These are phyloP conservation scores for Pseudonitzschia multiseries DNA, from an alignment of 108 stramenopile species.

Conservation along the genomic window DNA sequence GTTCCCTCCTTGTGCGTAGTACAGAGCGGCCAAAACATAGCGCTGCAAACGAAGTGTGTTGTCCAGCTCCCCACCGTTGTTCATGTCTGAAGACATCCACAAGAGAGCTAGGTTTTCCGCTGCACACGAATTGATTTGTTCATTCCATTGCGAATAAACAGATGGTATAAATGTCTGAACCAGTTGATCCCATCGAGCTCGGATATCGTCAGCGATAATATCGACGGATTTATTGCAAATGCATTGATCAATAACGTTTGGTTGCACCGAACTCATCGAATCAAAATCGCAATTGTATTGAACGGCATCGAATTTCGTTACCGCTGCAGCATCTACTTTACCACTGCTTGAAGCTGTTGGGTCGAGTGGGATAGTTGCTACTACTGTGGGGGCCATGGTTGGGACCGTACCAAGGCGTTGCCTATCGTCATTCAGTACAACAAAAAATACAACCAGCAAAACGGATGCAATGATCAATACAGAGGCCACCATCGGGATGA, in stretches of 20 bases:
- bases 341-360: slow-evolving; percentile 24
- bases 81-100: slow-evolving; percentile 36
- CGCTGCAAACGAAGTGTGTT: slow-evolving; percentile 14
- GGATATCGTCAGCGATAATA: slow-evolving; percentile 29
- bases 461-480: slow-evolving; percentile 11
- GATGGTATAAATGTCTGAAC: slow-evolving; percentile 21
- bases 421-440: slow-evolving; percentile 25
- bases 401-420: not conserved
- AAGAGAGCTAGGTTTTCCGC: slow-evolving; percentile 31
- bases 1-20: slow-evolving; percentile 22
- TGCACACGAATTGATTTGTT: slow-evolving; percentile 27
- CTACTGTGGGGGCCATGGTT: slow-evolving; percentile 24
- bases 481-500: slow-evolving; percentile 19
- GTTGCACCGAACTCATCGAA: slow-evolving; percentile 10
- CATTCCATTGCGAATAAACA: slow-evolving; percentile 25
- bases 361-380: slow-evolving; percentile 12
- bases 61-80: slow-evolving; percentile 31
- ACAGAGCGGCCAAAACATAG: slow-evolving; percentile 25
- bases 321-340: slow-evolving; percentile 22
- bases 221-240: slow-evolving; percentile 9
- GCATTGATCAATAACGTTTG: slow-evolving; percentile 43
- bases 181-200: slow-evolving; percentile 11
- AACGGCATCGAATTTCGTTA: slow-evolving; percentile 24
- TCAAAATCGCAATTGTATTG: slow-evolving; percentile 26
- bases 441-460: slow-evolving; percentile 30